Conservation (phyloP, 768 basidiomycete species). For the Candolleomyces eurysporus region DNA sequence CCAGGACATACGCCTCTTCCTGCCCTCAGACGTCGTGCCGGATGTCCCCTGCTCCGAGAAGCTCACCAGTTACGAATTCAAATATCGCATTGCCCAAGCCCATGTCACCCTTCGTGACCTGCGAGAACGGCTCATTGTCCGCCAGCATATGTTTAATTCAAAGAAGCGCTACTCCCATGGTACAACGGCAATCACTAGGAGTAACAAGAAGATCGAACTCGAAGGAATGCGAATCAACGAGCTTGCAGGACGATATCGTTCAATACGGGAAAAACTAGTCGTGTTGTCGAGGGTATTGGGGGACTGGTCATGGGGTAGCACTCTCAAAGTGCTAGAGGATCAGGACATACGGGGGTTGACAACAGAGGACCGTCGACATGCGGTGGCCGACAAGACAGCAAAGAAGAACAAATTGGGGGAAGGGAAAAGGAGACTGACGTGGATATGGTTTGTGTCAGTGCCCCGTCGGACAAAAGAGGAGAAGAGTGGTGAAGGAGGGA, state of each 20-base stretch:
- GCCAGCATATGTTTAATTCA: constrained; percentile 25
- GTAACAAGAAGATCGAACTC: constrained; percentile 13
- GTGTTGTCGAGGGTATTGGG: background rate
- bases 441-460: no score
- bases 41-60: background rate
- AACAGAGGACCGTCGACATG: no score
- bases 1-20: constrained; percentile 11
- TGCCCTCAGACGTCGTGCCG: constrained; percentile 16
- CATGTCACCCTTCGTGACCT: constrained; percentile 25
- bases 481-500: no score
- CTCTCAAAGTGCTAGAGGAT: no score
- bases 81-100: constrained; percentile 26
- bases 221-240: constrained; percentile 15
- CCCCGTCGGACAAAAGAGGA: no score
- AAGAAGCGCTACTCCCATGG: constrained; percentile 26
- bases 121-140: constrained; percentile 24
- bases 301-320: no score
- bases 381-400: no score
- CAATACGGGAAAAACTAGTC: constrained; percentile 5
- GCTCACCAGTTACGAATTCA: constrained; percentile 21
- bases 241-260: constrained; percentile 13
- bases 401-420: no score
- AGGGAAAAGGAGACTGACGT: no score
- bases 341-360: no score
- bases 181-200: constrained; percentile 21